Conservation (phyloP, 495 filamentous ascomycete genomes). For the Xylaria grammica region DNA sequence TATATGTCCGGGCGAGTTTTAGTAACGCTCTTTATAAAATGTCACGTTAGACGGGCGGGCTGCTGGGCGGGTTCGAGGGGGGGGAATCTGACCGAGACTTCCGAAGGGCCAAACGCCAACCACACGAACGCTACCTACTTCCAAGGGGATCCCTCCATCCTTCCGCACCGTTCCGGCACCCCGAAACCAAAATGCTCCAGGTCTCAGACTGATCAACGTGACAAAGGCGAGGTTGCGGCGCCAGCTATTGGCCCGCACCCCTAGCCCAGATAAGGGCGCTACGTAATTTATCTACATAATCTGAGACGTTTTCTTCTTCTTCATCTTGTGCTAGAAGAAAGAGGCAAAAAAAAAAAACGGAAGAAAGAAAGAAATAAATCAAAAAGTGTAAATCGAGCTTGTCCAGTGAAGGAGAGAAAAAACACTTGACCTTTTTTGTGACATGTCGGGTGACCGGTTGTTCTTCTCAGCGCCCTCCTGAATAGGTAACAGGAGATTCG, state of each 20-base stretch:
- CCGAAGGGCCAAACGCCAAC: constrained; percentile 4
- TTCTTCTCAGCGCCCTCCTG: too few species aligned
- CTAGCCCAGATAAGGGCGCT: not conserved
- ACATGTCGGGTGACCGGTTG: too few species aligned
- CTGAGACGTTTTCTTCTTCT: too few species aligned
- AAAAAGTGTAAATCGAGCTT: too few species aligned
- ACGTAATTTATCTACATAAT: not conserved
- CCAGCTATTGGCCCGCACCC: not conserved
- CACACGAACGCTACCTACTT: not conserved
- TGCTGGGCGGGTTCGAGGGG: not conserved
- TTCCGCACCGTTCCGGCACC: constrained; percentile 20
- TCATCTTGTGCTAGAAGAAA: too few species aligned
- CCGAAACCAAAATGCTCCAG: constrained; percentile 12
- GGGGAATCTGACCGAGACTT: constrained; percentile 8
- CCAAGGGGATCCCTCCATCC: constrained; percentile 11
- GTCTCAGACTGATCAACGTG: constrained; percentile 15
- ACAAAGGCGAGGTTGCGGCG: not conserved
- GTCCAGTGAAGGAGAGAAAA: too few species aligned
- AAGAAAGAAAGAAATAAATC: too few species aligned
- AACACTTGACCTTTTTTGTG: too few species aligned
- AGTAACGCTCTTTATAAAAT: not conserved
- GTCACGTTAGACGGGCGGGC: not conserved
- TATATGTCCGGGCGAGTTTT: not conserved
- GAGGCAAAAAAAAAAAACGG: too few species aligned
- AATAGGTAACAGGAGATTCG: too few species aligned